A percentile compares a stretch with the other conserved stretches of the same genome.
phyloP scores from a whole-genome alignment of 305 asterid species.

The Fraxinus dipetala region DNA sequence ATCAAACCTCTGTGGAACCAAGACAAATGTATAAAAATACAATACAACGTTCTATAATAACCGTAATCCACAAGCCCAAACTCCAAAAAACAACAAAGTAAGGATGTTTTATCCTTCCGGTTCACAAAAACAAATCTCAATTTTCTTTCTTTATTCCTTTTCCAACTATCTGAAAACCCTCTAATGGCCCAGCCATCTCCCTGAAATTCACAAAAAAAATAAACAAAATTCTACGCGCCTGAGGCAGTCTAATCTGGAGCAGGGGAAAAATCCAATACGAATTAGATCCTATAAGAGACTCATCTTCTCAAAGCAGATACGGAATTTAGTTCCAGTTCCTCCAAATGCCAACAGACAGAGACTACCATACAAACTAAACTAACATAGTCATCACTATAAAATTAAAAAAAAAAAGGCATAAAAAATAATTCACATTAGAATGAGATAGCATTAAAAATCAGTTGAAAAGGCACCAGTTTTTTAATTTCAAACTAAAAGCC shows the following conservation, averaged over 20 bases:
- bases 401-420: not conserved
- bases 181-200: not conserved
- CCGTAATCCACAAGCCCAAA: not conserved
- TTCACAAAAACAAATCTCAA: not conserved
- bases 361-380: not conserved
- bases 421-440: not conserved
- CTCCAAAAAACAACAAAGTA: not conserved
- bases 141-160: not conserved
- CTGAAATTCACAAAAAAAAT: not conserved
- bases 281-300: not conserved
- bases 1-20: not conserved
- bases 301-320: not conserved
- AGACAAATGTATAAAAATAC: not conserved
- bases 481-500: not conserved
- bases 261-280: not conserved
- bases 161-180: not conserved
- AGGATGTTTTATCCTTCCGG: not conserved
- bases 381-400: not conserved
- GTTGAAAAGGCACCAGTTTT: not conserved
- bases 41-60: too few species aligned
- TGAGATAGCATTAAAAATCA: not conserved
- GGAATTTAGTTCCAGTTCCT: not conserved
- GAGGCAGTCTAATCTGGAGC: not conserved
- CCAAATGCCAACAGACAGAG: not conserved
- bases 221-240: not conserved